Evolutionary conservation across 2,329 filamentous ascomycete species (phyloP), one percentile per base, ranked within the genome.

Genomic region (Colletotrichum chlorophyti): DNA sequence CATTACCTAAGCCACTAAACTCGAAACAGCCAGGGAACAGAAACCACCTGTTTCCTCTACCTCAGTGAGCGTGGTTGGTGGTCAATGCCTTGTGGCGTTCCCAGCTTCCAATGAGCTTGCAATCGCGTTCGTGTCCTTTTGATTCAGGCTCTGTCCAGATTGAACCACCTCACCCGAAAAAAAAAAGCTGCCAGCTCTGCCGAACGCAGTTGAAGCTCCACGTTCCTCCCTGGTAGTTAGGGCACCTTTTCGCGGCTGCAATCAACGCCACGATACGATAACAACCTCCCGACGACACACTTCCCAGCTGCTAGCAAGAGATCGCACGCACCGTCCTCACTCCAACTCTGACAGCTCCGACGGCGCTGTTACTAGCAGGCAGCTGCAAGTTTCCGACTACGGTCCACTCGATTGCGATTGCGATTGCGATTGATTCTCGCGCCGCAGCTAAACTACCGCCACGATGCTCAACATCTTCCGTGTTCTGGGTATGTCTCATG

Each of bases 381-480:
- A 60, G 57, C 51, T 57, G 19, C 32, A 57, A 57, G 51, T 52
- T n/a, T n/a, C n/a, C n/a, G n/a, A n/a, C n/a, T n/a, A n/a, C n/a
- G n/a, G n/a, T 57, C 45, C 57, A 21, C 23, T 34, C 43, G 24
- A n/a, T 21, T 43, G 17, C 11, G 6, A 49, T 29, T 11, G 24
- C 31, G 31, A 45, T 29, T 35, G 53, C 53, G 42, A 47, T 41
- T 19, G 32, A 35, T 42, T 40, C 34, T 45, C 19, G 17, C 31
- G 52, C 49, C 41, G 52, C 55, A 46, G 49, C 46, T 60, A 64
- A 71, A 32, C n/a, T n/a, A n/a, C 35, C 45, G 50, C 65, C 64
- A 84, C 82, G 80, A 66, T 73, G 72, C 74, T 86, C 67, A 87
- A 86, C 74, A 47, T 85, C 61, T 87, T 87, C 70, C 80, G 84